Evolutionary conservation across 352 stramenopile genomes (phyloP).

Genomic region (Phytophthora pisi): DNA sequence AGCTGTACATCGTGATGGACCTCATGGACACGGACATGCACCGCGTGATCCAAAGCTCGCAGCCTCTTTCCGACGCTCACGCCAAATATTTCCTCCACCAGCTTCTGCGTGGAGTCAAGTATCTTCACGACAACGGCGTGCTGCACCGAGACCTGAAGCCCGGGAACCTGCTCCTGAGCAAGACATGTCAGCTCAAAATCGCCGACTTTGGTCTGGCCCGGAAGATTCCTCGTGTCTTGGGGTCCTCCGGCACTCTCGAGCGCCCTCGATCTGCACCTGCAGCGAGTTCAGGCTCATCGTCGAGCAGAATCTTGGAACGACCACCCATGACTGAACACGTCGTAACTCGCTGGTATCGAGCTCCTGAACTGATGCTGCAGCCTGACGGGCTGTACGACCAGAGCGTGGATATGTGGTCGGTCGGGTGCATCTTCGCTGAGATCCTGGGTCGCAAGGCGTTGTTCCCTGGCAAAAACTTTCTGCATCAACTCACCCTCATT

Average conservation of each 20-base stretch:
- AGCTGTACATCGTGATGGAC: constrained; percentile 96
- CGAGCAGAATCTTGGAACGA: constrained; percentile 22
- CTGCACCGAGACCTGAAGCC: constrained; percentile 87
- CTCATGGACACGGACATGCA: constrained; percentile 95
- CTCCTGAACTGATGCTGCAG: constrained; percentile 92
- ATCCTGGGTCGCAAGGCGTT: constrained; percentile 77
- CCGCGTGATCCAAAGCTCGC: constrained; percentile 84
- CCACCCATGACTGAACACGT: constrained; percentile 84
- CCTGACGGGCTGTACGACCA: constrained; percentile 87
- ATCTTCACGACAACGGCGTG: constrained; percentile 78
- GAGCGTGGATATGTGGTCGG: constrained; percentile 93
- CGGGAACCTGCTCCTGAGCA: constrained; percentile 81
- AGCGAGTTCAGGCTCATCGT: constrained; percentile 13
- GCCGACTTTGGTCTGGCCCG: constrained; percentile 79
- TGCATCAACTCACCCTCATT: constrained; percentile 81
- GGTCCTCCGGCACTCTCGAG: constrained; percentile 19
- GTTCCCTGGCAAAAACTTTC: constrained; percentile 82
- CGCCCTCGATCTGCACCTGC: constrained; percentile 60
- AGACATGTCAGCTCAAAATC: constrained; percentile 83
- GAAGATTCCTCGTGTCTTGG: constrained; percentile 46
- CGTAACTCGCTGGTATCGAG: constrained; percentile 91
- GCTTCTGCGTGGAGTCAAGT: constrained; percentile 85
- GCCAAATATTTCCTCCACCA: constrained; percentile 94
- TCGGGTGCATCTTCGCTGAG: constrained; percentile 85
- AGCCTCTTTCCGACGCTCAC: constrained; percentile 72